Conservation (phyloP, 139 green algal genomes). For the Desmodesmus armatus region DNA sequence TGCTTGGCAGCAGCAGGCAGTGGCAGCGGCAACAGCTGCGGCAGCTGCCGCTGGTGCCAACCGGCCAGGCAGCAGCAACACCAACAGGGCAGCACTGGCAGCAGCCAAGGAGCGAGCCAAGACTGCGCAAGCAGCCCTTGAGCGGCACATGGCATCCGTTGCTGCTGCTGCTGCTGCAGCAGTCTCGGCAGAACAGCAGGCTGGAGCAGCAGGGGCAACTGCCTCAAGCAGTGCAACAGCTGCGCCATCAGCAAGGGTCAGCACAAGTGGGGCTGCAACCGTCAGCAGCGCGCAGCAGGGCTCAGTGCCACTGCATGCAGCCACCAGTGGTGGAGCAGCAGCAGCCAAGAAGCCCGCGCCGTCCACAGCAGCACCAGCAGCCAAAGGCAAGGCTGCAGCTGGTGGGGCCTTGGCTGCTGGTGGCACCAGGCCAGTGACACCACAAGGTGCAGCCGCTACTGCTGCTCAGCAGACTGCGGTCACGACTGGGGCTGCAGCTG, state of each 20-base stretch:
- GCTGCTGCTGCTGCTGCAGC: conserved; percentile 19
- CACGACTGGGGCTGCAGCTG: not conserved
- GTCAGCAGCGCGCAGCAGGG: too few relatives aligned
- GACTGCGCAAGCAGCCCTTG: conserved; percentile 37
- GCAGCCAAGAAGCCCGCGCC: too few relatives aligned
- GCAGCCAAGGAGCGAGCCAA: not conserved
- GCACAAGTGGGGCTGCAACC: not conserved
- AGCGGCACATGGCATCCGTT: conserved; percentile 22
- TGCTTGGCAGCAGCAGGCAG: conserved; percentile 57
- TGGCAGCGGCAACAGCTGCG: not conserved
- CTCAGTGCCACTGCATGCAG: too few relatives aligned
- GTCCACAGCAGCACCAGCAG: not conserved
- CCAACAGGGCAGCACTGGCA: not conserved
- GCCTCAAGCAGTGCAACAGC: not conserved
- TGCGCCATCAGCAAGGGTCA: not conserved
- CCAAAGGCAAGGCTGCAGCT: not conserved
- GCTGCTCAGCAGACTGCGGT: not conserved
- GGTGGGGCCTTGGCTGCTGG: not conserved
- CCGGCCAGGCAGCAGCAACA: conserved; percentile 1
- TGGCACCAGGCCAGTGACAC: not conserved
- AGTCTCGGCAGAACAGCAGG: conserved; percentile 1
- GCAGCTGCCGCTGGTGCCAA: conserved; percentile 1
- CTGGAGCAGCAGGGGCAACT: not conserved
- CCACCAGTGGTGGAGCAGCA: too few relatives aligned
- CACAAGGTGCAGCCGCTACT: too few relatives aligned